phyloP scores from a whole-genome alignment of 768 basidiomycete genomes.

The Rhodosporidiobolus odoratus region DNA sequence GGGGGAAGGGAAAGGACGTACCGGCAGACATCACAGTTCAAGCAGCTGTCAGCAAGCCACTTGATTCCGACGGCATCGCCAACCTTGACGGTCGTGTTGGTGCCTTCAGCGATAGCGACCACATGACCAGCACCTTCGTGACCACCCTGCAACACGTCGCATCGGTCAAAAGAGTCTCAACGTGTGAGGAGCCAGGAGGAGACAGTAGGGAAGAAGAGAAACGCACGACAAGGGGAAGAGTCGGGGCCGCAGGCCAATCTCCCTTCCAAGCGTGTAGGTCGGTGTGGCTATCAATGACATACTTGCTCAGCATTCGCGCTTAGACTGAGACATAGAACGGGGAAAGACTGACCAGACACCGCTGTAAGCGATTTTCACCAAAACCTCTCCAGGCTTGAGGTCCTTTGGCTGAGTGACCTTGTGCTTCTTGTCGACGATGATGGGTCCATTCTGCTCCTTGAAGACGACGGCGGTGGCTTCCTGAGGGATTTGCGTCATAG shows the following conservation, averaged over 20 bases:
- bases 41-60: conserved; percentile 39
- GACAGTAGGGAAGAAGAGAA: background rate
- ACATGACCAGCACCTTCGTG: conserved; percentile 79
- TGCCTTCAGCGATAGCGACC: conserved; percentile 64
- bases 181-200: background rate
- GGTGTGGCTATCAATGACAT: conserved; percentile 11
- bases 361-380: conserved; percentile 27
- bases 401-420: conserved; percentile 36
- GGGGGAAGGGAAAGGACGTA: too few relatives aligned
- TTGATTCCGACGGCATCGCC: conserved; percentile 23
- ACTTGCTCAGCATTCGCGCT: background rate
- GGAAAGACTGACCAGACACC: conserved; percentile 10
- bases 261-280: conserved; percentile 34
- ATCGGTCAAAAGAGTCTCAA: too few relatives aligned
- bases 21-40: too few relatives aligned
- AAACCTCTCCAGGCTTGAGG: conserved; percentile 39
- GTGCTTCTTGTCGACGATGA: conserved; percentile 29
- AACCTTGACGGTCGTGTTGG: conserved; percentile 54
- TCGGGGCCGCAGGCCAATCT: background rate
- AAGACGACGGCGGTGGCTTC: conserved; percentile 11
- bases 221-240: conserved; percentile 1
- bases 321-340: background rate
- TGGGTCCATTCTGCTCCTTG: conserved; percentile 22
- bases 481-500: too few relatives aligned
- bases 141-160: background rate